phyloP scores from a whole-genome alignment of 2,329 filamentous ascomycete genomes.

The Cyphellophora europaea region DNA sequence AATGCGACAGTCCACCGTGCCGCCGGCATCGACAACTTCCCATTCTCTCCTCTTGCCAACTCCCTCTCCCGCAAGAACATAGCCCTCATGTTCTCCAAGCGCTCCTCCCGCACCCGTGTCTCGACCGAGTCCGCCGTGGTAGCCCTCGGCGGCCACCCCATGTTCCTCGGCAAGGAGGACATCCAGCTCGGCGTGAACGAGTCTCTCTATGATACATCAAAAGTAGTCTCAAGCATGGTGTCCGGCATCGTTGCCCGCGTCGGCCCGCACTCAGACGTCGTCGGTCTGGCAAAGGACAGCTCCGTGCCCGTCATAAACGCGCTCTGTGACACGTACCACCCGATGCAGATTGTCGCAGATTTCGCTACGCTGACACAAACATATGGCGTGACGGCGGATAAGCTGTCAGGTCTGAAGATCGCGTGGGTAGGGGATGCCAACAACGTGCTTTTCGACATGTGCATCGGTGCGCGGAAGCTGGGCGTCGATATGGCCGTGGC shows the following conservation, averaged over 20 bases:
- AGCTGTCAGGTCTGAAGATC: constrained; percentile 75
- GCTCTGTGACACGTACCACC: constrained; percentile 84
- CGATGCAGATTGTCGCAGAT: constrained; percentile 88
- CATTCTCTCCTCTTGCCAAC: constrained; percentile 34
- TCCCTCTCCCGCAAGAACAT: constrained; percentile 68
- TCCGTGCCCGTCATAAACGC: constrained; percentile 78
- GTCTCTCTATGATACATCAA: constrained; percentile 81
- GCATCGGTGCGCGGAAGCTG: constrained; percentile 77
- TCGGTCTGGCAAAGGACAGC: constrained; percentile 60
- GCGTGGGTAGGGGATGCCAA: constrained; percentile 97
- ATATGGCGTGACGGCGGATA: constrained; percentile 47
- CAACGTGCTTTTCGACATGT: constrained; percentile 91
- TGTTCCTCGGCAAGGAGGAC: constrained; percentile 93
- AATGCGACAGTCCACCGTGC: constrained; percentile 63
- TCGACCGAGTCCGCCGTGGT: constrained; percentile 86
- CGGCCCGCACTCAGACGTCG: constrained; percentile 65
- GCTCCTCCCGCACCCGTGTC: constrained; percentile 84
- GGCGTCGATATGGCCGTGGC: constrained; percentile 82
- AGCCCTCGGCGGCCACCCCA: constrained; percentile 82
- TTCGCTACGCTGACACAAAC: constrained; percentile 81
- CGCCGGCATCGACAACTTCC: constrained; percentile 25
- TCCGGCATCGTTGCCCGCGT: constrained; percentile 75
- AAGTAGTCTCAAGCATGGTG: constrained; percentile 90
- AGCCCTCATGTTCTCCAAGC: constrained; percentile 95
- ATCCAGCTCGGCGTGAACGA: constrained; percentile 95